phyloP scores from a whole-genome alignment of 2,329 filamentous ascomycete species.

The Bipolaris victoriae region DNA sequence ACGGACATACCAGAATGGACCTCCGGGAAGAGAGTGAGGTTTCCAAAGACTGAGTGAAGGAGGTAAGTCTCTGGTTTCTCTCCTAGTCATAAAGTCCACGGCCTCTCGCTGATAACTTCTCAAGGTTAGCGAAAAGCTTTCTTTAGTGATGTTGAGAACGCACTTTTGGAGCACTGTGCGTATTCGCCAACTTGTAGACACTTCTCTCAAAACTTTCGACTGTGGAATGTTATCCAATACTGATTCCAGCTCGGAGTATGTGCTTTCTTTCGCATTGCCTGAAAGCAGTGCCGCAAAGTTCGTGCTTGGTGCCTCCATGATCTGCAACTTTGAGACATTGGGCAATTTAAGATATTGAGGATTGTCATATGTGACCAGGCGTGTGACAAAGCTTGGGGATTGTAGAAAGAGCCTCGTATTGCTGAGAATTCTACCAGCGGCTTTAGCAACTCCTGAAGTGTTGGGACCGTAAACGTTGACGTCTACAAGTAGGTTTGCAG shows the following conservation, averaged over 20 bases:
- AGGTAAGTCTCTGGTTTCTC: conserved; percentile 12
- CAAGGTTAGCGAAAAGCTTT: not conserved
- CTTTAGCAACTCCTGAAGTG: not conserved
- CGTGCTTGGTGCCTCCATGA: not conserved
- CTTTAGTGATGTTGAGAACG: not conserved
- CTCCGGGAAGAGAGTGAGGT: not conserved
- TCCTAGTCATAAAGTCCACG: conserved; percentile 18
- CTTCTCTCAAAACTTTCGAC: conserved; percentile 1
- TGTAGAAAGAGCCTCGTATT: conserved; percentile 9
- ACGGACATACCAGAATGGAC: not conserved
- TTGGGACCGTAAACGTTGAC: not conserved
- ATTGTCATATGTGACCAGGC: conserved; percentile 9
- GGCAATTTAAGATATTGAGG: conserved; percentile 16
- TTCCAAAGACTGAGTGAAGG: conserved; percentile 12
- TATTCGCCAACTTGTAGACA: conserved; percentile 5
- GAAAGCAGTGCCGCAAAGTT: not conserved
- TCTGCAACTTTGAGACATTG: conserved; percentile 2
- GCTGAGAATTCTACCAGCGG: not conserved
- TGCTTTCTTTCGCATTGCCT: conserved; percentile 1
- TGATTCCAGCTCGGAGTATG: conserved; percentile 5
- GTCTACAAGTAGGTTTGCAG: not conserved
- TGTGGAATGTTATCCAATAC: conserved; percentile 6
- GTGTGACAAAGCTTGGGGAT: not conserved
- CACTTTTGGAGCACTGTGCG: conserved; percentile 1
- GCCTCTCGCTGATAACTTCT: conserved; percentile 21